Conservation (phyloP, 192 early-diverging fungal genomes). For the Pilobolus umbonatus region DNA sequence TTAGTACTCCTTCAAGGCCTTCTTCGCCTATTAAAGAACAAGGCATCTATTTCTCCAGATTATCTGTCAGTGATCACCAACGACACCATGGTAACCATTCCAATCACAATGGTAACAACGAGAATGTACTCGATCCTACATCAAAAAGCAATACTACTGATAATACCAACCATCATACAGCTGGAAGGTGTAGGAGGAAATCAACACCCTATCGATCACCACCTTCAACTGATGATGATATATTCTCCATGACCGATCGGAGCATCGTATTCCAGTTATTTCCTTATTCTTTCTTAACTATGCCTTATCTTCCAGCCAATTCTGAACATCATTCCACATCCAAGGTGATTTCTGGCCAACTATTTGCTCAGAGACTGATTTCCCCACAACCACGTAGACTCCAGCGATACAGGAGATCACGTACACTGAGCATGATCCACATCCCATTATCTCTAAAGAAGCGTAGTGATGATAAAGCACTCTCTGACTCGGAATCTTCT, state of each 20-base stretch:
- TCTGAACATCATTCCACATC: not conserved
- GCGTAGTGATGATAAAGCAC: no score
- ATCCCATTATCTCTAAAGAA: no score
- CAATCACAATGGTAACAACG: no score
- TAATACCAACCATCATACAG: not conserved
- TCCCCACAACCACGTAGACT: slow-evolving; percentile 5
- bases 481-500: no score
- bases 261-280: slow-evolving; percentile 24
- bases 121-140: no score
- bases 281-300: not conserved
- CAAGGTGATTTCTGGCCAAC: slow-evolving; percentile 19
- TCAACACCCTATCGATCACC: slow-evolving; percentile 21
- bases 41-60: no score
- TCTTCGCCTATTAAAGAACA: no score
- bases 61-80: no score
- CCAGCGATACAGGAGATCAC: not conserved
- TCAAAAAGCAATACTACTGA: not conserved
- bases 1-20: not conserved
- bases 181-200: slow-evolving; percentile 13
- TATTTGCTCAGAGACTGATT: slow-evolving; percentile 13
- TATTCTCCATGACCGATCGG: slow-evolving; percentile 11
- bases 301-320: not conserved
- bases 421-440: slow-evolving; percentile 5
- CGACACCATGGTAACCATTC: no score
- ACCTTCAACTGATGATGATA: slow-evolving; percentile 13